Conservation (phyloP, 495 filamentous ascomycete genomes). For the Hypoxylon subgilvum region DNA sequence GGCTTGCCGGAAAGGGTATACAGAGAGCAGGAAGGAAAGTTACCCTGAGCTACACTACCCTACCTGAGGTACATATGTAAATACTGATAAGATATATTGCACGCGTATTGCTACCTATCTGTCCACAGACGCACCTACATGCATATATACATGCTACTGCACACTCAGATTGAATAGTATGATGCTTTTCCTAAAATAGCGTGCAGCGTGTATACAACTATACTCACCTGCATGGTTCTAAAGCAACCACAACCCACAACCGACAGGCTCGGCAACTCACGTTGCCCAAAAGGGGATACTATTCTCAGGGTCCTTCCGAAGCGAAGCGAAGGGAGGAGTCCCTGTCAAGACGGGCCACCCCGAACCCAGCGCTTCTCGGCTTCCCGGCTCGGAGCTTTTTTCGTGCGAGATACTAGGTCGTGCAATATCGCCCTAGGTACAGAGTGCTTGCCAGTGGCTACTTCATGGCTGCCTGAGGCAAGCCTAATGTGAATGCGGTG, state of each 20-base stretch:
- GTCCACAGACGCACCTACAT: background rate
- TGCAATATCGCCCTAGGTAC: too few species aligned
- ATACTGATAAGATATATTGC: background rate
- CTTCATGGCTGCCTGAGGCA: too few species aligned
- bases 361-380: background rate
- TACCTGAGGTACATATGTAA: background rate
- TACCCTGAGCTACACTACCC: too few species aligned
- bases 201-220: constrained; percentile 5
- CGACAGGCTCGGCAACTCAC: constrained; percentile 12
- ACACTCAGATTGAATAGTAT: too few species aligned
- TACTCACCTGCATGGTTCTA: constrained; percentile 7
- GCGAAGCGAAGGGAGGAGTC: background rate
- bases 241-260: constrained; percentile 24
- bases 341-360: background rate
- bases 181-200: constrained; percentile 34
- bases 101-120: too few species aligned
- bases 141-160: constrained; percentile 1
- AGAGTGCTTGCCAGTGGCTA: too few species aligned
- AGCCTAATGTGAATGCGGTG: constrained; percentile 6
- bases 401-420: background rate
- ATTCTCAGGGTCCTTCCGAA: constrained; percentile 15
- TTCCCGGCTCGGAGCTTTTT: constrained; percentile 13
- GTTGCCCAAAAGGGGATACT: constrained; percentile 8
- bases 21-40: background rate
- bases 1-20: background rate